Evolutionary conservation across 2,329 filamentous ascomycete genomes (phyloP), one percentile per base, ranked within the genome.

Genomic region (Penicillium sp.): DNA sequence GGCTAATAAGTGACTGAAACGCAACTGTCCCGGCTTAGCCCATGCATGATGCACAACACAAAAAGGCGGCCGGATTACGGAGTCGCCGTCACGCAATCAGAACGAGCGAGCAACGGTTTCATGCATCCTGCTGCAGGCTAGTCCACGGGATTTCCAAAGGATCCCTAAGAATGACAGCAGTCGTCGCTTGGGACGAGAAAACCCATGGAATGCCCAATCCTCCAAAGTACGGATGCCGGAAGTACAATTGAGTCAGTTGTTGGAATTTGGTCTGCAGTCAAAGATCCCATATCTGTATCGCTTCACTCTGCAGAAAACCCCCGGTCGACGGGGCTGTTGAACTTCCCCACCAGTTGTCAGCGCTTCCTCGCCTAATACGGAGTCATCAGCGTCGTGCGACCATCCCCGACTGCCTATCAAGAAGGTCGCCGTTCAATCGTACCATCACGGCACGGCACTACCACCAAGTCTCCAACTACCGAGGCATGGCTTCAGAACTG

Each of bases 21-120:
- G 44, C 47, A 7, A 29, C 47, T 23, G 45, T 45, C 46, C 47
- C 48, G 35, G 47, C 26, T 62, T 57, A 61, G 59, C 44, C 61
- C 49, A 66, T 66, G 65, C 67, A 66, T 59, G 26, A 66, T 66
- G 66, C 66, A 68, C 58, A 49, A 65, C 64, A 68, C 61, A 19
- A 59, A 55, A 13, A 38, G 15, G 35, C 35, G 35, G 35, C 35
- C 11, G 35, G 59, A 41, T 47, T 38, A 45, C 41, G 30, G 31
- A 35, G 48, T 11, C 31, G 35, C 26, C 44, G n/a, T 45, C 53
- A 48, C 46, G 47, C 53, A 55, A 52, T 54, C 46, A 64, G 38
- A 46, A 48, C 55, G 49, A 52, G 47, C 51, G 58, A 51, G 35
- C 45, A 62, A 63, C 64, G 64, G 63, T 60, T 59, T 62, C 55